Base-by-base conservation (phyloP, 2,329 filamentous ascomycete genomes). In the Clarireedia homoeocarpa region DNA sequence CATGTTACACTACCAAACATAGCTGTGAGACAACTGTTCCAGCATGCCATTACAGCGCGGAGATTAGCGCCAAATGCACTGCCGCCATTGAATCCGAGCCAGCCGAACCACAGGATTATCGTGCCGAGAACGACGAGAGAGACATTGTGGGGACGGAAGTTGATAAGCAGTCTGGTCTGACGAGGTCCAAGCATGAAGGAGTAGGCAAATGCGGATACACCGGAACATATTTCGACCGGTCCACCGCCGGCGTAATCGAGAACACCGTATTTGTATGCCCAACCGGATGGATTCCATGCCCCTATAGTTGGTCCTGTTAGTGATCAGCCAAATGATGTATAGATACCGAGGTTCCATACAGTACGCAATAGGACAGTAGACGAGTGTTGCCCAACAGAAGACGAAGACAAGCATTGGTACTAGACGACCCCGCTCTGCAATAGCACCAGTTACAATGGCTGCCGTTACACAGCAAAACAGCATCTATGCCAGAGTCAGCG, bases 141-240 rank as follows among this genome's bases (percentile, higher is more conserved):
- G 63, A 97, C 94, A 77, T 99, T 99, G 80, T 99, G 94, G 17
- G 94, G 94, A 64, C 94, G 89, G 82, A 97, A 97, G 81, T 97
- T 97, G 74, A 96, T 83, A 89, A 97, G 96, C 91, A 97, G 96
- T 77, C 91, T 94, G 77, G 97, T 92, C 76, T 96, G 94, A 64
- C 94, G 90, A 68, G 91, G 89, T 64, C 94, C 94, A 59, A 99
- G 88, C 38, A 96, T 85, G 89, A 89, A 87, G 2, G 91, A 96
- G 77, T 97, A 99, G 63, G 94, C 94, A 48, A 97, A 79, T 27
- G 92, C 94, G 45, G 90, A 94, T 74, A 95, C 78, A 70, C 94
- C 94, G 57, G 94, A 97, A 59, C 83, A 88, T 66, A 99, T 97
- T 75, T 99, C 94, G 80, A 99, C 94, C 64, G 94, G 94, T 52